Percentiles rank a stretch among this genome's conserved stretches.
Evolutionary conservation across 1,284 basidiomycete genomes (phyloP).

Genomic region (Tetrapyrgos nigripes): DNA sequence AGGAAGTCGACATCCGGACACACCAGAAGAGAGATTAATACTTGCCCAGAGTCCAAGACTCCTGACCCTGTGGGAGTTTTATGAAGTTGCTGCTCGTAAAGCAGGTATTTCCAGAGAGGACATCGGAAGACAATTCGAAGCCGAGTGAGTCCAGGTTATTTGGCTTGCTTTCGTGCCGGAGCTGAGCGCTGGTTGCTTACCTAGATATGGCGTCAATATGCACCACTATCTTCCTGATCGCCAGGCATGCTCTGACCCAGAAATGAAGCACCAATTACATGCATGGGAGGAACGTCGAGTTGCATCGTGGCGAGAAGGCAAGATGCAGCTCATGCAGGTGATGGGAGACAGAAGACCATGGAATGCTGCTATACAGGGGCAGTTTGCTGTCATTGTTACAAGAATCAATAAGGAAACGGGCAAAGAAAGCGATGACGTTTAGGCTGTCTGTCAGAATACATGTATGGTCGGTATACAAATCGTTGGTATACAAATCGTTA

Average conservation of each 20-base stretch:
- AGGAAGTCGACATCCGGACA: background rate
- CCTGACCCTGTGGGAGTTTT: background rate
- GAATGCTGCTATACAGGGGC: background rate
- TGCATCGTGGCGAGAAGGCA: background rate
- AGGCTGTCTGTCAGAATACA: too few relatives aligned
- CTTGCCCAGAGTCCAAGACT: background rate
- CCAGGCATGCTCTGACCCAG: background rate
- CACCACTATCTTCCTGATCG: background rate
- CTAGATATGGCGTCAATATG: background rate
- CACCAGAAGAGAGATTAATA: background rate
- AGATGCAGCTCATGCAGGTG: background rate
- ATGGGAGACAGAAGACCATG: background rate
- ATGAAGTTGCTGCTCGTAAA: slow-evolving; percentile 1
- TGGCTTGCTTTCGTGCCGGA: background rate
- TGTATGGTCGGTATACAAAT: too few relatives aligned
- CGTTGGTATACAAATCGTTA: too few relatives aligned
- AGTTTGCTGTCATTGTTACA: slow-evolving; percentile 2
- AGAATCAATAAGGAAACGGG: background rate
- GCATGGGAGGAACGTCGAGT: background rate
- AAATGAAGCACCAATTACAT: background rate
- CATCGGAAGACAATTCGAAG: slow-evolving; percentile 4
- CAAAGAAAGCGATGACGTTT: background rate
- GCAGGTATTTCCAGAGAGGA: background rate
- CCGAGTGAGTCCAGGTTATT: background rate
- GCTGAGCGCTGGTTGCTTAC: background rate